phyloP scores from a whole-genome alignment of 2,329 filamentous ascomycete genomes.

The Fusarium sp. region DNA sequence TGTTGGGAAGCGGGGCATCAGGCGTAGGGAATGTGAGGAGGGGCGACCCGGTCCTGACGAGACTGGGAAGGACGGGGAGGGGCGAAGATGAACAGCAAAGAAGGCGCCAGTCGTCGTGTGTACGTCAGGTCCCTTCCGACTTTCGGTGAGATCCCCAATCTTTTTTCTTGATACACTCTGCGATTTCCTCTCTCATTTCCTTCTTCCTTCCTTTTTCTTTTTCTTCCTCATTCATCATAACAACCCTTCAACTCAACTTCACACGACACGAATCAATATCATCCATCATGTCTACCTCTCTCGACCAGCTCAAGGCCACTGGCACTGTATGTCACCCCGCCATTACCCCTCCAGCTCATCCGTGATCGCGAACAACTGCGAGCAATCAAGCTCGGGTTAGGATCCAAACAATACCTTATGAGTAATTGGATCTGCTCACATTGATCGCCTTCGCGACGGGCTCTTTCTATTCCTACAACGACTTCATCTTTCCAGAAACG shows the following conservation, averaged over 20 bases:
- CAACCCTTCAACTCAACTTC: slow-evolving; percentile 27
- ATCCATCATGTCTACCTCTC: slow-evolving; percentile 81
- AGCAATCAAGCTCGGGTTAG: slow-evolving; percentile 14
- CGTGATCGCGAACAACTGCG: slow-evolving; percentile 28
- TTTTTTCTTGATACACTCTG: slow-evolving; percentile 35
- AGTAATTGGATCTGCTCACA: slow-evolving; percentile 1
- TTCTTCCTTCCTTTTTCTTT: slow-evolving; percentile 16
- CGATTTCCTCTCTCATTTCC: slow-evolving; percentile 18
- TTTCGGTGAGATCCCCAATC: slow-evolving; percentile 41
- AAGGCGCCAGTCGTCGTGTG: slow-evolving; percentile 37
- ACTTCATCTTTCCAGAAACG: slow-evolving; percentile 8
- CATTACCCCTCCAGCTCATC: slow-evolving; percentile 52
- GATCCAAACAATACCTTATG: slow-evolving; percentile 4
- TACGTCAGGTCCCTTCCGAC: slow-evolving; percentile 45
- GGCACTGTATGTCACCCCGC: slow-evolving; percentile 83
- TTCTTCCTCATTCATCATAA: slow-evolving; percentile 28
- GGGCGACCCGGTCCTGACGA: slow-evolving; percentile 20
- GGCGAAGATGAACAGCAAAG: slow-evolving; percentile 38
- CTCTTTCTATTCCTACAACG: slow-evolving; percentile 1
- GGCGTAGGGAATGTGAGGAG: slow-evolving; percentile 9
- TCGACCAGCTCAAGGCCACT: slow-evolving; percentile 96
- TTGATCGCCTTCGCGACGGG: slow-evolving; percentile 3
- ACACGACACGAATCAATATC: slow-evolving; percentile 29
- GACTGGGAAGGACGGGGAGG: slow-evolving; percentile 33
- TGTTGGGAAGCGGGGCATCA: slow-evolving; percentile 22